Evolutionary conservation across 1,284 basidiomycete species (phyloP), one percentile per base, ranked within the genome.

Genomic region (Ceratobasidium sp.): DNA sequence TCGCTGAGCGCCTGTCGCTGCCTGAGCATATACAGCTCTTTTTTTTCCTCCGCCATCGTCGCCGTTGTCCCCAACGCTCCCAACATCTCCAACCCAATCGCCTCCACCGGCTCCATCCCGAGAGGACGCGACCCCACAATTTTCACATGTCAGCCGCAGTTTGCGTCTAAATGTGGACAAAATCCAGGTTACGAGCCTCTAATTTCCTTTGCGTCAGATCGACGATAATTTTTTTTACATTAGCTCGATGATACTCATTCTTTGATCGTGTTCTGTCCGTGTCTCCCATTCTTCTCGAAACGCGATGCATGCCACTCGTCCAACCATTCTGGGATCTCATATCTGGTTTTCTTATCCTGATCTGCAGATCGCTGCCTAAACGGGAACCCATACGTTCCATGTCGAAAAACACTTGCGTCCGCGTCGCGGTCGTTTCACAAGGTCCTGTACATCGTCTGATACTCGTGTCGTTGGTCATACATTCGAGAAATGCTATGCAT

Each of bases 361-460:
- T 64, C 45, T 50, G 58, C 58, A 64, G 58, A 17, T 32, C n/a
- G 10, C 15, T 22, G n/a, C 58, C 58, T 29, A 25, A 64, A 49
- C 32, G 12, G 47, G 43, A 15, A 3, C 40, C 13, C 58, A 47
- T 50, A 15, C n/a, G 15, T 64, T 64, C 58, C 40, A 64, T 45
- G 27, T 60, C 57, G 57, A 60, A 56, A 34, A 34, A 60, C 35
- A 29, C 4, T 2, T 22, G 22, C 42, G 34, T 20, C 34, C 55
- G 20, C 5, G 12, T 60, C 57, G 57, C 57, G 57, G 29, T 60
- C 57, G 22, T 47, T 27, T 60, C 57, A 40, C 57, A 35, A 22
- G 45, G 22, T 38, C 38, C 54, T 34, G 35, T 34, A 43, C 57
- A 17, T 13, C 2, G 20, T 45, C 40, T 31, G 56, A 40, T 22